Percentiles rank a stretch among this genome's conserved stretches.
Evolutionary conservation across 2,329 filamentous ascomycete genomes (phyloP).

Genomic region (Lasiodiplodia hormozganensis): DNA sequence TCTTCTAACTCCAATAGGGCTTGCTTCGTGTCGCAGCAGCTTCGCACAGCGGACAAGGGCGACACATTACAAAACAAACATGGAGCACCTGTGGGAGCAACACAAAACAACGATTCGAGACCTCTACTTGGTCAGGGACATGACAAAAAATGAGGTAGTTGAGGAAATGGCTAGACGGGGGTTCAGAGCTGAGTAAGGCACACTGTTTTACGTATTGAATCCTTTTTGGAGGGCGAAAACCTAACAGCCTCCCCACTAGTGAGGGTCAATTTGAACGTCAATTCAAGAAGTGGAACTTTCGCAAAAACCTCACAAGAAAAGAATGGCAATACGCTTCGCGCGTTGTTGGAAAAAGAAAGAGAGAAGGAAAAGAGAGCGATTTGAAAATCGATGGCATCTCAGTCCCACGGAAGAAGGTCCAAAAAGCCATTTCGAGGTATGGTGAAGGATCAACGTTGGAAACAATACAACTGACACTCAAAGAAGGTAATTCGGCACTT

Average conservation of each 20-base stretch:
- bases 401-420: neutral
- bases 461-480: neutral
- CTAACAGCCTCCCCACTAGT: constrained; percentile 13
- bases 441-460: neutral
- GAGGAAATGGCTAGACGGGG: constrained; percentile 4
- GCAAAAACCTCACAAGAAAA: constrained; percentile 35
- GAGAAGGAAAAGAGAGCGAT: constrained; percentile 32
- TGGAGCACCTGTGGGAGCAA: constrained; percentile 32
- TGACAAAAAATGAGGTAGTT: constrained; percentile 12
- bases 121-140: constrained; percentile 25
- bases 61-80: neutral
- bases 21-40: neutral
- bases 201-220: neutral
- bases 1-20: neutral
- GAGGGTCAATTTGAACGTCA: constrained; percentile 36
- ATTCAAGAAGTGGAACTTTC: constrained; percentile 39
- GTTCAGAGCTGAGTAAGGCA: constrained; percentile 24
- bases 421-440: neutral
- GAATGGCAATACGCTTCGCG: constrained; percentile 35
- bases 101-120: constrained; percentile 35
- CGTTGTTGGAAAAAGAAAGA: constrained; percentile 33
- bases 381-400: neutral
- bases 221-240: neutral
- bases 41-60: neutral
- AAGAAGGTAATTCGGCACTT: neutral